These are phyloP conservation scores for Phaseolus coccineus DNA, from an alignment of 331 rosid genomes.

Conservation along the genomic window DNA sequence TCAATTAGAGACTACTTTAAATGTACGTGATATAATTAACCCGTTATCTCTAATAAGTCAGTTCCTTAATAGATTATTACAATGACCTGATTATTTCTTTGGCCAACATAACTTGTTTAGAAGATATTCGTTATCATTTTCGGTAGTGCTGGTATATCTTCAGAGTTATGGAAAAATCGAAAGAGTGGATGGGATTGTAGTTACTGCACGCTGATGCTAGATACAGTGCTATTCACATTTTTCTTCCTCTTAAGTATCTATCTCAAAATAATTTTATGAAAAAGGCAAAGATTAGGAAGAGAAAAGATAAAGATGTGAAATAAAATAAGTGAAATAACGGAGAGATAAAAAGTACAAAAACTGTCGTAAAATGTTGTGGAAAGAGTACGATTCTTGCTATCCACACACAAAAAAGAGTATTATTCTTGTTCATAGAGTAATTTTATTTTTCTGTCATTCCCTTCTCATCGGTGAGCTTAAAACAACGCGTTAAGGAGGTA, in stretches of 20 bases:
- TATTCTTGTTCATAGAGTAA: neutral
- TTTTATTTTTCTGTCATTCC: neutral
- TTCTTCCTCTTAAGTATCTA: neutral
- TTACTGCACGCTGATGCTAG: neutral
- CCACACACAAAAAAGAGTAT: neutral
- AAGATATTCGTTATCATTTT: constrained; percentile 11
- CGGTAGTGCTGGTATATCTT: neutral
- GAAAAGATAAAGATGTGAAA: neutral
- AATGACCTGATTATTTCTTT: constrained; percentile 1
- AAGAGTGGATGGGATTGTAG: neutral
- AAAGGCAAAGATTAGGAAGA: neutral
- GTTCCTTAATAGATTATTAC: constrained; percentile 11
- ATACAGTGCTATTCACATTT: neutral
- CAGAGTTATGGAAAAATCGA: neutral
- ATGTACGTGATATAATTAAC: constrained; percentile 15
- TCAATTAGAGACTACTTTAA: constrained; percentile 12
- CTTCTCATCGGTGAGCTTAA: constrained; percentile 16
- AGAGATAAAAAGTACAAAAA: neutral
- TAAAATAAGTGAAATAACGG: neutral
- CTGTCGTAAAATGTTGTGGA: neutral
- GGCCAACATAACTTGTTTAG: neutral
- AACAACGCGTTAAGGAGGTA: neutral
- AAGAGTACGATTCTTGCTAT: neutral
- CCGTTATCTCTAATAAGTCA: neutral
- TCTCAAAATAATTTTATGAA: neutral